Evolutionary conservation across 495 filamentous ascomycete genomes (phyloP).

Genomic region (Acidiella bohemica): DNA sequence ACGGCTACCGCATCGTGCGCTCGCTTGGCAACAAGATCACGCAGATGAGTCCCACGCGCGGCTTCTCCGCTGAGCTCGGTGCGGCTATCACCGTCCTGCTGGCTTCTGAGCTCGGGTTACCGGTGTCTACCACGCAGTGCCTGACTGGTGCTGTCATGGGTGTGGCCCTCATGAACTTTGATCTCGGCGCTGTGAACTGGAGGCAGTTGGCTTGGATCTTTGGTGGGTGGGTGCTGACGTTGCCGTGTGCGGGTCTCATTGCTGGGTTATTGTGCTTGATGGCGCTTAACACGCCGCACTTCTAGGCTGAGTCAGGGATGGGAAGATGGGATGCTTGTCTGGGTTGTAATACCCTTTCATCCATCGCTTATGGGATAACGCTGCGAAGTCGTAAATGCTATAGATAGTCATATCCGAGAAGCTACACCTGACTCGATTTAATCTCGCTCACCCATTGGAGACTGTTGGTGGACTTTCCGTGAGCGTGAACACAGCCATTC

Average conservation of each 20-base stretch:
- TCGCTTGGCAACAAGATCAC: slow-evolving; percentile 59
- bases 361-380: no score
- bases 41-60: slow-evolving; percentile 52
- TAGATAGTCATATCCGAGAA: no score
- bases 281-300: slow-evolving; percentile 42
- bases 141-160: slow-evolving; percentile 49
- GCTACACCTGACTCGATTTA: no score
- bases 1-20: slow-evolving; percentile 58
- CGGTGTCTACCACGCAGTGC: slow-evolving; percentile 48
- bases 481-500: no score
- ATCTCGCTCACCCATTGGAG: no score
- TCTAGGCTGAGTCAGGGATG: slow-evolving; percentile 5
- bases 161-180: slow-evolving; percentile 48
- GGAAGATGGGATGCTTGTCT: no score
- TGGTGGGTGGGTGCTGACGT: slow-evolving; percentile 44
- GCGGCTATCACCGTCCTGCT: slow-evolving; percentile 54
- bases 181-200: slow-evolving; percentile 47
- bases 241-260: slow-evolving; percentile 43
- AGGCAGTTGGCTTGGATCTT: slow-evolving; percentile 45
- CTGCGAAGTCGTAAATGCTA: no score
- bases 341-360: no score
- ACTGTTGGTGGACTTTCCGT: no score
- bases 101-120: slow-evolving; percentile 45
- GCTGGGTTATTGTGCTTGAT: slow-evolving; percentile 45
- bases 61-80: slow-evolving; percentile 57